Base-by-base conservation (phyloP, 1,139 yeast species). In the Pneumocystis canis region DNA sequence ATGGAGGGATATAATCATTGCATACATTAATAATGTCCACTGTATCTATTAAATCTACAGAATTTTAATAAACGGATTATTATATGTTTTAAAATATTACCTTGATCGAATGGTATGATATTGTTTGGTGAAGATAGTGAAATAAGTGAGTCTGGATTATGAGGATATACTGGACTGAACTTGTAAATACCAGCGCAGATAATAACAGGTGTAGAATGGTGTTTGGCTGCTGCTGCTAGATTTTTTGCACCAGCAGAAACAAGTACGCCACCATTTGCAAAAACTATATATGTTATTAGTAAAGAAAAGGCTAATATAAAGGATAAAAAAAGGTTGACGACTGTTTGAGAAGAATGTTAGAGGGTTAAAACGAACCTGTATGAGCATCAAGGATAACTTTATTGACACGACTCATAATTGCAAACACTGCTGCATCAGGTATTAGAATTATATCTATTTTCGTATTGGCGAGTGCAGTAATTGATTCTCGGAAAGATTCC, bases 401-500 rank as follows among this genome's bases (percentile, higher is more conserved):
- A 60, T 97, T 97, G 2, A 94, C 98, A 67, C 97, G 79, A 60
- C 97, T 87, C 98, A 94, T 94, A 61, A 94, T 87, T 0, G 98
- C 97, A 74, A 86, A 89, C 0, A 86, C 89, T 33, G 96, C 86
- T 3, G 95, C 81, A 72, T 94, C 99, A 0, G 98, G 97, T 60
- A 94, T 87, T 63, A 94, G 81, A 2, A 89, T 87, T 0, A 97
- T 85, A 67, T 89, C 96, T 63, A 94, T 89, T 63, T 92, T 88
- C 64, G 92, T 89, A 65, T 84, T 85, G 1, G 95, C 86, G 67
- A 94, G 79, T 65, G 81, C 82, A 70, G 83, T 82, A 25, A 94
- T 96, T 73, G 92, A 89, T 65, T 76, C 78, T 70, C 89, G 96
- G 1, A 97, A 88, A 41, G 78, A 78, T 59, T 79, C 78, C 33